Conservation (phyloP, 2,329 filamentous ascomycete species). For the Thermothelomyces thermophilus region DNA sequence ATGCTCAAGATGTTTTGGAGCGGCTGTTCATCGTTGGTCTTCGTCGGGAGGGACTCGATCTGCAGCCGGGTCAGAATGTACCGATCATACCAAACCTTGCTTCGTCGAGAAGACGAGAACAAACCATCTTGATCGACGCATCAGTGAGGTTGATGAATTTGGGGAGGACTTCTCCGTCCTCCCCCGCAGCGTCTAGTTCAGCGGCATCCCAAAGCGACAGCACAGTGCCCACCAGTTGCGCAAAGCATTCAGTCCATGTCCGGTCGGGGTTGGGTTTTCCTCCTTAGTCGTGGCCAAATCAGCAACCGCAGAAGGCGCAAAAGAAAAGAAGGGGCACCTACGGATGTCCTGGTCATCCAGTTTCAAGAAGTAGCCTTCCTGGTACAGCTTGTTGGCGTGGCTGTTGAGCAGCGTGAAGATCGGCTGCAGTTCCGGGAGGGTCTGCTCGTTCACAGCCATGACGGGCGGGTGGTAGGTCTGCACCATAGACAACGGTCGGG, state of each 20-base stretch:
- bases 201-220: slow-evolving; percentile 93
- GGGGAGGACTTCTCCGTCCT: slow-evolving; percentile 53
- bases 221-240: slow-evolving; percentile 90
- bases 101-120: background rate
- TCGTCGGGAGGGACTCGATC: slow-evolving; percentile 86
- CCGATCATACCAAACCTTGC: background rate
- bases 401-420: slow-evolving; percentile 93
- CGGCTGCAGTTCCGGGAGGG: slow-evolving; percentile 84
- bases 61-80: slow-evolving; percentile 31
- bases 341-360: slow-evolving; percentile 88
- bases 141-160: slow-evolving; percentile 92
- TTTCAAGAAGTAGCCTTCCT: slow-evolving; percentile 96
- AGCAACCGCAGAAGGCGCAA: slow-evolving; percentile 19
- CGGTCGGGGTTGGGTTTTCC: slow-evolving; percentile 80
- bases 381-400: slow-evolving; percentile 93
- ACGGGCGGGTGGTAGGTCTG: slow-evolving; percentile 78
- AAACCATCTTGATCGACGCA: slow-evolving; percentile 95
- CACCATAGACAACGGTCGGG: slow-evolving; percentile 77
- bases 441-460: slow-evolving; percentile 80
- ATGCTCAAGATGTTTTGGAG: slow-evolving; percentile 93
- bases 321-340: slow-evolving; percentile 41
- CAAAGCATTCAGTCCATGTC: slow-evolving; percentile 94
- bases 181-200: slow-evolving; percentile 79
- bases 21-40: slow-evolving; percentile 66
- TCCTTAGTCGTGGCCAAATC: slow-evolving; percentile 47